Conservation (phyloP, 1,284 basidiomycete species). For the Phaffia rhodozyma region DNA sequence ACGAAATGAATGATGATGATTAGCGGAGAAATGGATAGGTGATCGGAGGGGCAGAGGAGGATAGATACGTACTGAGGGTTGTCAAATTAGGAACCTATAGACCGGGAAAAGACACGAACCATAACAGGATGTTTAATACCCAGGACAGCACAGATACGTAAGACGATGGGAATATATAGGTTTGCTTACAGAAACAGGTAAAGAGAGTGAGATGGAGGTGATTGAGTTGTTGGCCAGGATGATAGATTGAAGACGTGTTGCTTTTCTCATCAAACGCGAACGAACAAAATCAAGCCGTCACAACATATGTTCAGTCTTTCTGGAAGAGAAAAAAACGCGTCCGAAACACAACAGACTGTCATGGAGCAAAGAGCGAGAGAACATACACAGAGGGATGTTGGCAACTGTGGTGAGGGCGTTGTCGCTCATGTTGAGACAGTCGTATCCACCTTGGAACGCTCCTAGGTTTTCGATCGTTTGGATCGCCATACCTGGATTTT, state of each 20-base stretch:
- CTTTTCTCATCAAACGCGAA: slow-evolving; percentile 40
- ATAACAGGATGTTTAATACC: slow-evolving; percentile 26
- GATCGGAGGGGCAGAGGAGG: not conserved
- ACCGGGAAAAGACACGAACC: not conserved
- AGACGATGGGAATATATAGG: not conserved
- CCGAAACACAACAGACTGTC: slow-evolving; percentile 2
- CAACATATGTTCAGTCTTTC: not conserved
- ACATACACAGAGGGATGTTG: slow-evolving; percentile 66
- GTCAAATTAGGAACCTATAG: slow-evolving; percentile 35
- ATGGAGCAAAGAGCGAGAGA: not conserved
- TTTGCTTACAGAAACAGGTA: slow-evolving; percentile 31
- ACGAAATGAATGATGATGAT: not conserved
- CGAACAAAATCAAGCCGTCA: not conserved
- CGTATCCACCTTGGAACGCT: slow-evolving; percentile 67
- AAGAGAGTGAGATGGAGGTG: slow-evolving; percentile 52
- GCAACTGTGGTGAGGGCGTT: slow-evolving; percentile 82
- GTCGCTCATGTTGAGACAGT: slow-evolving; percentile 80
- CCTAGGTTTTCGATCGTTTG: slow-evolving; percentile 98
- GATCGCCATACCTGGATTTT: slow-evolving; percentile 76
- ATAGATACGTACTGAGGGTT: slow-evolving; percentile 29
- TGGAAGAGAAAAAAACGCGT: slow-evolving; percentile 1
- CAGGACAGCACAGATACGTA: not conserved
- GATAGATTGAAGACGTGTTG: slow-evolving; percentile 70
- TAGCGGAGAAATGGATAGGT: not conserved
- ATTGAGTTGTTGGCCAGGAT: slow-evolving; percentile 96